Evolutionary conservation across 768 basidiomycete genomes (phyloP).

Genomic region (Tulasnella sp.): DNA sequence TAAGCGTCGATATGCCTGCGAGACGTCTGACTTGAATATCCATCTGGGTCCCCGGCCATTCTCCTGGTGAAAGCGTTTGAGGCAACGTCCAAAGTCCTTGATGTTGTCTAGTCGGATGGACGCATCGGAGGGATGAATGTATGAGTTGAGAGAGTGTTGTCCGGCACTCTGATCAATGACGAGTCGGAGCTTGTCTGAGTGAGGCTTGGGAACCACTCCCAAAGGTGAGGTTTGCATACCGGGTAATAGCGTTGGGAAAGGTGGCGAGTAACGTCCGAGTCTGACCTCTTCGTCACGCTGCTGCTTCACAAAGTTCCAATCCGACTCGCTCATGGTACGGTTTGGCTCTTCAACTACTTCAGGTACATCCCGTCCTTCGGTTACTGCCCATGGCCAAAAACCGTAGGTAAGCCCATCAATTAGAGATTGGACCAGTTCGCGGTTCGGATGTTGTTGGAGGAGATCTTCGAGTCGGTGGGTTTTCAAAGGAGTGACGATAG

Average conservation of each 20-base stretch:
- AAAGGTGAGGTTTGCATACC: constrained; percentile 35
- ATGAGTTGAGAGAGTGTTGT: constrained; percentile 27
- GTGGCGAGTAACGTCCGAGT: constrained; percentile 19
- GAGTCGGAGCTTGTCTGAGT: constrained; percentile 27
- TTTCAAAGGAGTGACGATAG: constrained; percentile 29
- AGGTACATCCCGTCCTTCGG: constrained; percentile 20
- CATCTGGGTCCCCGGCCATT: neutral
- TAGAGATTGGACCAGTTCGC: constrained; percentile 28
- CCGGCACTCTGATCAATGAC: constrained; percentile 32
- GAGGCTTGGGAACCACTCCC: constrained; percentile 29
- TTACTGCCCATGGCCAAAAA: constrained; percentile 35
- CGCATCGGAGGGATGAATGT: constrained; percentile 24
- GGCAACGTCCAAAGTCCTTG: constrained; percentile 23
- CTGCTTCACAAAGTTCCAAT: constrained; percentile 21
- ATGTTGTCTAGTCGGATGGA: constrained; percentile 28
- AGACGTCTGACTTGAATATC: constrained; percentile 30
- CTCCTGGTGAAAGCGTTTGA: constrained; percentile 5
- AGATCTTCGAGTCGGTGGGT: constrained; percentile 24
- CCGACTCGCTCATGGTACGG: neutral
- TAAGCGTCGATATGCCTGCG: constrained; percentile 27
- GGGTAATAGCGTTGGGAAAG: constrained; percentile 29
- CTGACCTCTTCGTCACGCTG: constrained; percentile 23
- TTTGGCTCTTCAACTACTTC: constrained; percentile 20
- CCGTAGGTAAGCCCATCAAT: constrained; percentile 25
- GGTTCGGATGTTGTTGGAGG: constrained; percentile 29